These are phyloP conservation scores for Zostera marina DNA, from an alignment of 116 monocot genomes.

Conservation along the genomic window DNA sequence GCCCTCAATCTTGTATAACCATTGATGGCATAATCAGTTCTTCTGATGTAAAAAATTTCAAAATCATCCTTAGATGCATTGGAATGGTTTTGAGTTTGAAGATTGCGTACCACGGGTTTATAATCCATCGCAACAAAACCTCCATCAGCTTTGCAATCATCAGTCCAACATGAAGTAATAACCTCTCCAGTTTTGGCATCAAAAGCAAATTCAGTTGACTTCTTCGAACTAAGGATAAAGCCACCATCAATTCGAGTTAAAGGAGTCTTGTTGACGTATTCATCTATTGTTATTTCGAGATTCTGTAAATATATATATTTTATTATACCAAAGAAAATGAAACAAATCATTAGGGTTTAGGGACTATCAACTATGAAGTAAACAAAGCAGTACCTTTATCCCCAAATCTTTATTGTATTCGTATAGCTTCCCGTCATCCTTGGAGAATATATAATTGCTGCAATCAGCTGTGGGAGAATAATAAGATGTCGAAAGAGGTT, in stretches of 20 bases:
- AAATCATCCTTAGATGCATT: background rate
- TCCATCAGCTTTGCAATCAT: background rate
- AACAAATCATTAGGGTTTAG: background rate
- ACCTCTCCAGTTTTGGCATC: slow-evolving; percentile 15
- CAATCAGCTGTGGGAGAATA: slow-evolving; percentile 20
- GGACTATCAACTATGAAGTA: background rate
- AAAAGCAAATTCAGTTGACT: slow-evolving; percentile 16
- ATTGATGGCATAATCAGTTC: slow-evolving; percentile 19
- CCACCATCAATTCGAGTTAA: slow-evolving; percentile 11
- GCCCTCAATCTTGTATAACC: slow-evolving; percentile 11
- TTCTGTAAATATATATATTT: slow-evolving; percentile 3
- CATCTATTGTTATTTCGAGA: slow-evolving; percentile 13
- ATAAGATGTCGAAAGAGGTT: slow-evolving; percentile 33
- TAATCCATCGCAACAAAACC: slow-evolving; percentile 1
- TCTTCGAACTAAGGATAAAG: slow-evolving; percentile 13
- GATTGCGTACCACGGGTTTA: slow-evolving; percentile 1
- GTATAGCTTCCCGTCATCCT: slow-evolving; percentile 32
- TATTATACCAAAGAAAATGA: background rate
- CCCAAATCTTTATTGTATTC: slow-evolving; percentile 35
- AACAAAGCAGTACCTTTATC: slow-evolving; percentile 22
- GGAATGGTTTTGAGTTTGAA: slow-evolving; percentile 2
- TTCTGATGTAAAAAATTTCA: slow-evolving; percentile 7
- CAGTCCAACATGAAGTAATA: slow-evolving; percentile 12
- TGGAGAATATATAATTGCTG: slow-evolving; percentile 33
- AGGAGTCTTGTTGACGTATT: slow-evolving; percentile 17